A percentile compares a stretch with the other conserved stretches of the same genome.
phyloP scores from a whole-genome alignment of 2,329 filamentous ascomycete species.

The Aspergillus sergii region DNA sequence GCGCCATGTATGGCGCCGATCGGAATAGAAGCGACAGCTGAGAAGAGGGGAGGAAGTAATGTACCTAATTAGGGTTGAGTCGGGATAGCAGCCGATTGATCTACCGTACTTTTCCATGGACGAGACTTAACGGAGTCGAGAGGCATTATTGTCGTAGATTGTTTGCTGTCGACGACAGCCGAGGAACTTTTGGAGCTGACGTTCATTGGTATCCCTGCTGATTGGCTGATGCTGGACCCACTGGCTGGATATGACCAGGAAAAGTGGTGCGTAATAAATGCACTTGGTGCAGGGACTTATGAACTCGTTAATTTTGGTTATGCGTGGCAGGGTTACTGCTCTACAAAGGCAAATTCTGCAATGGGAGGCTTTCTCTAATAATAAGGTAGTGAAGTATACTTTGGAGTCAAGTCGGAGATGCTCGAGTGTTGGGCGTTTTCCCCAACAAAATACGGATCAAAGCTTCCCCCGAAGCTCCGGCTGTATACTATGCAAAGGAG shows the following conservation, averaged over 20 bases:
- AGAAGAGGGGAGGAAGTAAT: neutral
- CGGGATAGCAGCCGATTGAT: conserved; percentile 2
- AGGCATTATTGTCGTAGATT: neutral
- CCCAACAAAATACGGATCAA: conserved; percentile 32
- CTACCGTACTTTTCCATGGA: neutral
- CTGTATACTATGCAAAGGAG: neutral
- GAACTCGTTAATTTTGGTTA: neutral
- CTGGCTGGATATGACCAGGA: neutral
- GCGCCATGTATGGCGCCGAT: conserved; percentile 6
- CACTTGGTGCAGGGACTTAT: neutral
- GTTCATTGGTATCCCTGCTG: neutral
- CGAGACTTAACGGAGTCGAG: neutral
- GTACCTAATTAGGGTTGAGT: conserved; percentile 6
- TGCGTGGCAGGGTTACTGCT: neutral
- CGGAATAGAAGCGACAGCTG: conserved; percentile 4
- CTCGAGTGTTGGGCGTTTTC: conserved; percentile 25
- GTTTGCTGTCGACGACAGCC: neutral
- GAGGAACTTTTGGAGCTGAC: neutral
- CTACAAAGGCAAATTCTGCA: neutral
- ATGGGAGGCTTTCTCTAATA: neutral
- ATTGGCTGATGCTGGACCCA: neutral
- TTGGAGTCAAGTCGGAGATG: neutral
- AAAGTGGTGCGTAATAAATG: neutral
- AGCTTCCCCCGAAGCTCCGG: conserved; percentile 15
- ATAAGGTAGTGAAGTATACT: neutral